A percentile compares a stretch with the other conserved stretches of the same genome.
phyloP scores from a whole-genome alignment of 768 basidiomycete genomes.

The Mycena alexandri region DNA sequence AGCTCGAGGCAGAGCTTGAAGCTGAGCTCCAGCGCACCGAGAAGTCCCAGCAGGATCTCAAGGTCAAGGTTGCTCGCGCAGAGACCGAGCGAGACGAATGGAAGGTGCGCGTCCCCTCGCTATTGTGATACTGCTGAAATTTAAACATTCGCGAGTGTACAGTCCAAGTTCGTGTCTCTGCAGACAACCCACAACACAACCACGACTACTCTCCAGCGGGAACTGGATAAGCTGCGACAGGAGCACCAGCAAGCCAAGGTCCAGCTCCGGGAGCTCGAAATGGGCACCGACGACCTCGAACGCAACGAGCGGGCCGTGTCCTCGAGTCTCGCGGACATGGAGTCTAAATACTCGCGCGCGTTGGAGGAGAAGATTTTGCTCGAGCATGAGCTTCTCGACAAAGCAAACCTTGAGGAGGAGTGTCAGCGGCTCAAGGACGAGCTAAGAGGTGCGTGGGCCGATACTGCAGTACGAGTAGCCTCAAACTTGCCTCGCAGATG shows the following conservation, averaged over 20 bases:
- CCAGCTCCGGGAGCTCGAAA: constrained; percentile 89
- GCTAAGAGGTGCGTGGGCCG: constrained; percentile 75
- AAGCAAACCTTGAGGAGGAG: constrained; percentile 91
- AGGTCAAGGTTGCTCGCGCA: constrained; percentile 75
- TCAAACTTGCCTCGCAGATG: constrained; percentile 63
- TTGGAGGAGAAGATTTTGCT: constrained; percentile 97
- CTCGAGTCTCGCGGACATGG: constrained; percentile 85
- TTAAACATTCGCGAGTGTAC: constrained; percentile 13
- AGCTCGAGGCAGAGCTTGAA: constrained; percentile 94
- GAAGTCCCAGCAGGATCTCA: constrained; percentile 85
- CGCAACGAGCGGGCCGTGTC: constrained; percentile 91
- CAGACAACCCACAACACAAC: constrained; percentile 94
- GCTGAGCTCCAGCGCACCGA: constrained; percentile 90
- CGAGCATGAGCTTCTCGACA: constrained; percentile 94
- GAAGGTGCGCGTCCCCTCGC: constrained; percentile 73
- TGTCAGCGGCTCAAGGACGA: constrained; percentile 93
- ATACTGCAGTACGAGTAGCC: constrained; percentile 6
- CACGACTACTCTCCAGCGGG: constrained; percentile 90
- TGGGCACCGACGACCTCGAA: constrained; percentile 98
- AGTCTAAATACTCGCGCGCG: constrained; percentile 89
- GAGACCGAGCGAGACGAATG: constrained; percentile 89
- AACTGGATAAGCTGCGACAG: constrained; percentile 86
- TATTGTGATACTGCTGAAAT: neutral
- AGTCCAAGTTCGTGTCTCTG: constrained; percentile 89
- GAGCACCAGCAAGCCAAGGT: constrained; percentile 79